Evolutionary conservation across 2,329 filamentous ascomycete species (phyloP).

Genomic region (Thyridium curvatum): DNA sequence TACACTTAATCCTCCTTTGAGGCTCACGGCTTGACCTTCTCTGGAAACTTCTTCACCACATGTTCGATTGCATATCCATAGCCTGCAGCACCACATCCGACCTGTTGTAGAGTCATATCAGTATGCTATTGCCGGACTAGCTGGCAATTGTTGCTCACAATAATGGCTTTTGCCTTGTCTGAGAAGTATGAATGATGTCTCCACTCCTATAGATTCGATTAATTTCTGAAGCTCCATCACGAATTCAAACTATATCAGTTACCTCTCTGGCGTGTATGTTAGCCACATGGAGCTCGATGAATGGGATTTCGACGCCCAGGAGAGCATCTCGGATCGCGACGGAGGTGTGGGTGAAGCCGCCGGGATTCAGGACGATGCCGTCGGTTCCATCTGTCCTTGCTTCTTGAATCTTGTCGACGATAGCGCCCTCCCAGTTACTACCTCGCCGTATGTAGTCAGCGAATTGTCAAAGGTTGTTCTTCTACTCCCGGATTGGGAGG

Average conservation of each 20-base stretch:
- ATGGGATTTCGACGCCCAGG: conserved; percentile 6
- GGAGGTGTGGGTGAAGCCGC: conserved; percentile 7
- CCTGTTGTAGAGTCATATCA: not conserved
- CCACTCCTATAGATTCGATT: too few relatives aligned
- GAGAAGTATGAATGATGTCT: conserved; percentile 8
- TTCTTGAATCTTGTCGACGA: conserved; percentile 7
- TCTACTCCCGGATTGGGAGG: not conserved
- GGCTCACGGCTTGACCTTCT: too few relatives aligned
- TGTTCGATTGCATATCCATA: conserved; percentile 26
- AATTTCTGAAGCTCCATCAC: too few relatives aligned
- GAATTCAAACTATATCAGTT: too few relatives aligned
- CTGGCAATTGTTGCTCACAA: too few relatives aligned
- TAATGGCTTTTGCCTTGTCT: conserved; percentile 7
- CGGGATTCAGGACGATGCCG: conserved; percentile 8
- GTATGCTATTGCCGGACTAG: too few relatives aligned
- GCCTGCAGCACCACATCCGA: conserved; percentile 5
- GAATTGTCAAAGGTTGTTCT: too few relatives aligned
- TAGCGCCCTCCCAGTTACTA: conserved; percentile 6
- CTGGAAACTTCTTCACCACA: conserved; percentile 21
- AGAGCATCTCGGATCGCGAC: conserved; percentile 8
- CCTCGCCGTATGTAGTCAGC: not conserved
- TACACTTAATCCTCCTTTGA: too few relatives aligned
- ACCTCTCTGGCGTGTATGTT: conserved; percentile 8
- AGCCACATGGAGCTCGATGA: conserved; percentile 8
- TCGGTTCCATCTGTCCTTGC: conserved; percentile 6